A percentile compares a stretch with the other conserved stretches of the same genome.
These are phyloP conservation scores for Pyrenochaeta sp. DNA, from an alignment of 2,329 filamentous ascomycete genomes.

Conservation along the genomic window DNA sequence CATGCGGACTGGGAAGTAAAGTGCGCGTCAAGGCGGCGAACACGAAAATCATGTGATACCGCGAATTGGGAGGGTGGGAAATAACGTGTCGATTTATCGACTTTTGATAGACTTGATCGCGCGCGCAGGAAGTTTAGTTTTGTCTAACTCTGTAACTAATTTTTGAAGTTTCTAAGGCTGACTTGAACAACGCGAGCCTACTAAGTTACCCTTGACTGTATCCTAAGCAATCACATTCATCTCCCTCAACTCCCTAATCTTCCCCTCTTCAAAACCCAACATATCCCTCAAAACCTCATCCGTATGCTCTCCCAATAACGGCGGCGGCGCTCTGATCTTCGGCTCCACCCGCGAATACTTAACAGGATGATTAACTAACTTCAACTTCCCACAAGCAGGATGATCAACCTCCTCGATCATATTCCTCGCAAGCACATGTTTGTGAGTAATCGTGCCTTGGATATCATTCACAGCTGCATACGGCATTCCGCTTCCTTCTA, in stretches of 20 bases:
- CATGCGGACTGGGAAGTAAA: background rate
- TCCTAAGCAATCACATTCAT: conserved; percentile 24
- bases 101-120: background rate
- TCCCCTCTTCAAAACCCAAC: conserved; percentile 33
- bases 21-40: background rate
- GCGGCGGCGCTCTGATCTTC: conserved; percentile 78
- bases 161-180: background rate
- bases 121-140: background rate
- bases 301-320: conserved; percentile 69
- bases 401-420: conserved; percentile 94
- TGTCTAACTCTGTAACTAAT: no score
- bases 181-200: background rate
- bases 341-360: conserved; percentile 89
- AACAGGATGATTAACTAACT: conserved; percentile 90
- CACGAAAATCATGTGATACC: background rate
- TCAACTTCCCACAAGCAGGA: conserved; percentile 79
- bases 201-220: conserved; percentile 1
- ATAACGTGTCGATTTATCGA: background rate
- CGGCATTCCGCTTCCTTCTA: conserved; percentile 91
- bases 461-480: conserved; percentile 95
- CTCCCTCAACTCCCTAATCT: conserved; percentile 28
- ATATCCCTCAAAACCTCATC: conserved; percentile 44
- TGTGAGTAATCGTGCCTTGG: conserved; percentile 80
- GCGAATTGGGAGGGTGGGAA: background rate
- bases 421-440: conserved; percentile 77